Base-by-base conservation (phyloP, 768 basidiomycete genomes). In the Lepiota venenata region DNA sequence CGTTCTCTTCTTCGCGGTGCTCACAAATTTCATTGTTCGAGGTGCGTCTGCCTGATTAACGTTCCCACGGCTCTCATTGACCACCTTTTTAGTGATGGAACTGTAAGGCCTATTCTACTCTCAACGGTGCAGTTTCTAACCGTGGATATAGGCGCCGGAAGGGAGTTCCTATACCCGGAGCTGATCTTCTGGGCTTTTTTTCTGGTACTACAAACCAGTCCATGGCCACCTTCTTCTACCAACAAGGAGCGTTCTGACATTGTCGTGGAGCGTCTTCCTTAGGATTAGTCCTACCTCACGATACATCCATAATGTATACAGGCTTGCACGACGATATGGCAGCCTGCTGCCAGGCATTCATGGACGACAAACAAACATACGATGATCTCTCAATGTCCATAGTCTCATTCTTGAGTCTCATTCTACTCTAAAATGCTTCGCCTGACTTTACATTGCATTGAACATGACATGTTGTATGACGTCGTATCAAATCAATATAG, bases 21-120 rank as follows among this genome's bases (percentile, higher is more conserved):
- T 96, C 25, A 79, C 83, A 45, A 98, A 98, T 70, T 97, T 98
- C 65, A 62, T 92, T 57, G 76, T 96, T 56, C 85, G 95, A 71
- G 86, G 91, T 92, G 62, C 58, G 82, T 72, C 18, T 46, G 42
- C 38, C 47, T 21, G 18, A 44, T 48, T 40, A 10, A 15, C 22
- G 55, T 22, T 52, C 36, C 40, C 15, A 42, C n/a, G 21, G 47
- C 15, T 49, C 38, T 45, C 49, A 47, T 57, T 46, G 55, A 60
- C 14, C 45, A 38, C 41, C 55, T 1, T 18, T 27, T 7, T 56
- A 87, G 85, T 87, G 18, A 81, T 74, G 47, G 84, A 87, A 58
- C 65, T 87, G 85, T 85, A 64, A 64, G 67, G 63, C 37, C 42
- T 20, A 21, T 35, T 9, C 16, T 29, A 21, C 2, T 14, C 12